Conservation (phyloP, 495 filamentous ascomycete species). For the Hypomontagnella submonticulosa region DNA sequence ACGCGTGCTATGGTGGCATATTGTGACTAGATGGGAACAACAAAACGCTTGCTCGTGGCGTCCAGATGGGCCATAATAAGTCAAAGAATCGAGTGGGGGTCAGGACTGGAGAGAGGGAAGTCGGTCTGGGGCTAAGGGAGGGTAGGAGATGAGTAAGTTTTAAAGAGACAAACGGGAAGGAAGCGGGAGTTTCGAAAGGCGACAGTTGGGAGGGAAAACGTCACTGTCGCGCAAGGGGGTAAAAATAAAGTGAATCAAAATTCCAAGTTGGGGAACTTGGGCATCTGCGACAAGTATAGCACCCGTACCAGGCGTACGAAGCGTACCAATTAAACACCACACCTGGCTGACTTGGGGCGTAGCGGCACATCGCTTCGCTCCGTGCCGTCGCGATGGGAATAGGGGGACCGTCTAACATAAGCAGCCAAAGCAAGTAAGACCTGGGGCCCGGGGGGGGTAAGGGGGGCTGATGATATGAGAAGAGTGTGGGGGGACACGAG, state of each 20-base stretch:
- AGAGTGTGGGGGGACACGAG: conserved; percentile 42
- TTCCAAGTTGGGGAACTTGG: conserved; percentile 32
- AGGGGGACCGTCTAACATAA: conserved; percentile 43
- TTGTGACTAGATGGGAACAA: conserved; percentile 16
- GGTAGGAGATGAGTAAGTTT: conserved; percentile 29
- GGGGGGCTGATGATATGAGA: conserved; percentile 40
- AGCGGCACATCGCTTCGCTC: conserved; percentile 47
- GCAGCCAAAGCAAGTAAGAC: conserved; percentile 42
- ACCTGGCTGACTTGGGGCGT: conserved; percentile 42
- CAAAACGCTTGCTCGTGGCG: conserved; percentile 11
- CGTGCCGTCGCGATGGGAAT: conserved; percentile 44
- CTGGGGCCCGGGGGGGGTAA: conserved; percentile 15
- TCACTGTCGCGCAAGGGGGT: conserved; percentile 43
- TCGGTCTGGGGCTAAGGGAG: conserved; percentile 30
- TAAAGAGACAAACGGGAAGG: conserved; percentile 33
- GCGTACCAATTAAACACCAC: conserved; percentile 35
- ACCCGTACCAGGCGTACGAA: conserved; percentile 9
- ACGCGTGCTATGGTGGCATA: conserved; percentile 35
- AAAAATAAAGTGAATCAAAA: conserved; percentile 25
- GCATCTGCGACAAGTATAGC: conserved; percentile 36
- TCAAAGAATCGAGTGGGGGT: conserved; percentile 24
- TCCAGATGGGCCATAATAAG: conserved; percentile 21
- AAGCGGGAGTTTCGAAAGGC: conserved; percentile 28
- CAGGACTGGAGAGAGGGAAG: conserved; percentile 22
- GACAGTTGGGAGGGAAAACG: conserved; percentile 30